These are phyloP conservation scores for Phytopythium mirpurense DNA, from an alignment of 352 stramenopile species.

Conservation along the genomic window DNA sequence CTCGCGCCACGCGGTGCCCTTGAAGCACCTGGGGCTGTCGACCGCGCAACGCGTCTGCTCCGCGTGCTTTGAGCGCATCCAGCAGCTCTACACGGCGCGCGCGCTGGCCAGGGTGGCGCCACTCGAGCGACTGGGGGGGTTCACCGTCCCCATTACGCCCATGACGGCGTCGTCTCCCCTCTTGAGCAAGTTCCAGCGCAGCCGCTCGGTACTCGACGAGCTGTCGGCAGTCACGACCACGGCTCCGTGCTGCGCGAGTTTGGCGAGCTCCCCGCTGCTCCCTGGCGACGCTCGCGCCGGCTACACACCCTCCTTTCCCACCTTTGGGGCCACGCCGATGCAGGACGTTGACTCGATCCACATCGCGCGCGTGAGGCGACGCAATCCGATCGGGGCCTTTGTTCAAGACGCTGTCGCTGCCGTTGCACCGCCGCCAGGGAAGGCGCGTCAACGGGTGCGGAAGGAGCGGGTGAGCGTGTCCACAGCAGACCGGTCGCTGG, in stretches of 20 bases:
- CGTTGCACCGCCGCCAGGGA: background rate
- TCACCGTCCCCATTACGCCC: constrained; percentile 13
- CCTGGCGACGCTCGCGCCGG: background rate
- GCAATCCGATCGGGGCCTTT: too few species aligned
- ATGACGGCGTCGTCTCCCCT: constrained; percentile 12
- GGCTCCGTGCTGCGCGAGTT: background rate
- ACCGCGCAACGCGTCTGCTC: constrained; percentile 62
- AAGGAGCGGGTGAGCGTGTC: background rate
- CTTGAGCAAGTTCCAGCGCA: background rate
- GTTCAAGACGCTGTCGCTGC: too few species aligned
- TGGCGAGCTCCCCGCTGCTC: background rate
- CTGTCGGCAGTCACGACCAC: background rate
- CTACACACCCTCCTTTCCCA: background rate
- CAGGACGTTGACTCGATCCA: constrained; percentile 5
- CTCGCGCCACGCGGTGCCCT: constrained; percentile 45
- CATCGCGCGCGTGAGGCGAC: background rate
- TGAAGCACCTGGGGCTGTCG: constrained; percentile 57
- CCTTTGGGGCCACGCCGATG: background rate
- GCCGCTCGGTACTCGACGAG: constrained; percentile 3
- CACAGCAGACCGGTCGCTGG: constrained; percentile 2
- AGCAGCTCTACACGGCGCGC: constrained; percentile 40
- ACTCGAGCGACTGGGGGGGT: constrained; percentile 5
- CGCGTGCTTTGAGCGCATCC: constrained; percentile 49
- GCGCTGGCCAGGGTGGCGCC: constrained; percentile 21
- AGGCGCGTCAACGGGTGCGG: background rate